Evolutionary conservation across 192 early-diverging fungal species (phyloP), one percentile per base, ranked within the genome.

Genomic region (Entomortierella lignicola): DNA sequence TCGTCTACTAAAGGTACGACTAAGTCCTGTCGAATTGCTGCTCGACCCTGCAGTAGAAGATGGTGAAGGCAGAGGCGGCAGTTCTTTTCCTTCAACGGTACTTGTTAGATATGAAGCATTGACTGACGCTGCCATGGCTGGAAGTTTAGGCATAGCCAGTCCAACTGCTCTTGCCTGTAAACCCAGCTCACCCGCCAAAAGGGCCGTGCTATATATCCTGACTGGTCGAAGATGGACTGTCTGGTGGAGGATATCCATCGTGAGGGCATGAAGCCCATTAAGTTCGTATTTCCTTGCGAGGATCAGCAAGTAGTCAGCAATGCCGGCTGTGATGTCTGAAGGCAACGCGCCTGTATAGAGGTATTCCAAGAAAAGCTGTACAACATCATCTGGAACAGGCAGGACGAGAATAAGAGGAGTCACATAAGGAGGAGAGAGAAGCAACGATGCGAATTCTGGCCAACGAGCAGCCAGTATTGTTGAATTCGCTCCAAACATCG

Each of bases 291-390:
- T 41, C 42, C 67, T 61, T 11, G 74, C 66, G 1, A 79, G 50
- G 42, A 79, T 79, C 21, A 79, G 30, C 43, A 79, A 41, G 25
- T 79, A 70, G 41, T 79, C 74, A 26, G 67, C 67, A 5, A 65
- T 54, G 8, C 74, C 74, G 5, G 74, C 51, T 4, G 66, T 60
- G 37, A 79, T 55, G 13, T 43, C 51, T 27, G 10, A 31, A 1
- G 74, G 74, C n/a, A 79, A 18, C 1, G 74, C 74, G 10, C 74
- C 74, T 18, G 74, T 79, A 51, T 79, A 79, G 18, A 79, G 67
- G 34, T 79, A 79, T n/a, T 79, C 41, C 26, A 79, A 37, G 51
- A 79, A 79, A 27, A 70, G 10, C 3, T 66, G 67, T 26, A 79
- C 60, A 34, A 70, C 67, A 1, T 79, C 67, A 56, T 79, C 74